Evolutionary conservation across 345 rosid species (phyloP).

Genomic region (Salix dunnii): DNA sequence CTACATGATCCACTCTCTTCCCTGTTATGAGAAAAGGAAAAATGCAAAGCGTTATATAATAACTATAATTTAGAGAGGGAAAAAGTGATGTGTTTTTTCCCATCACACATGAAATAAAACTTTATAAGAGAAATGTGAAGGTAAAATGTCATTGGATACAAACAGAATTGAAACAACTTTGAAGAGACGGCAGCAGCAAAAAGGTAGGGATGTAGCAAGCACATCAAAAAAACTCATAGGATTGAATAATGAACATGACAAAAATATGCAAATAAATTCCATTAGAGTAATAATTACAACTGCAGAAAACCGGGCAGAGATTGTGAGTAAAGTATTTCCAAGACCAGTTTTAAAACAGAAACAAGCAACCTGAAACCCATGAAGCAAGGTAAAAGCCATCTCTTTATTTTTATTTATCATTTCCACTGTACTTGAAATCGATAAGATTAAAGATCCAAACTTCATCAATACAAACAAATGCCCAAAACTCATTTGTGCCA

Average conservation of each 20-base stretch:
- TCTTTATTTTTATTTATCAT: background rate
- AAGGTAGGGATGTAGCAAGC: background rate
- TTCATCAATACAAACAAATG: background rate
- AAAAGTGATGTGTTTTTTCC: slow-evolving; percentile 3
- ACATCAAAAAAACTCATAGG: slow-evolving; percentile 11
- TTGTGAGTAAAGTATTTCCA: slow-evolving; percentile 43
- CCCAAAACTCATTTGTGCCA: background rate
- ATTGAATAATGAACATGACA: background rate
- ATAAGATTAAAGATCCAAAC: background rate
- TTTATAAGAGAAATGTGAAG: slow-evolving; percentile 29
- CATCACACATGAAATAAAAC: slow-evolving; percentile 12
- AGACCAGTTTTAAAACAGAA: slow-evolving; percentile 17
- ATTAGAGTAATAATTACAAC: background rate
- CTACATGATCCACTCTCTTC: slow-evolving; percentile 23
- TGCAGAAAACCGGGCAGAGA: slow-evolving; percentile 16
- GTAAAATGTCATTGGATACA: slow-evolving; percentile 13
- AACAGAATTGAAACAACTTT: slow-evolving; percentile 15
- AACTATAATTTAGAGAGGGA: background rate
- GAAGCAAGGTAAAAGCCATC: slow-evolving; percentile 11
- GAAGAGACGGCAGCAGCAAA: slow-evolving; percentile 7
- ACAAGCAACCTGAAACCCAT: slow-evolving; percentile 15
- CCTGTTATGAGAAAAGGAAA: slow-evolving; percentile 19
- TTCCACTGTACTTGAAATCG: background rate
- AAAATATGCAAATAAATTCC: background rate
- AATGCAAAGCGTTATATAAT: slow-evolving; percentile 1